Evolutionary conservation across 2,329 filamentous ascomycete species (phyloP).

Genomic region (Microcyclospora pomicola): DNA sequence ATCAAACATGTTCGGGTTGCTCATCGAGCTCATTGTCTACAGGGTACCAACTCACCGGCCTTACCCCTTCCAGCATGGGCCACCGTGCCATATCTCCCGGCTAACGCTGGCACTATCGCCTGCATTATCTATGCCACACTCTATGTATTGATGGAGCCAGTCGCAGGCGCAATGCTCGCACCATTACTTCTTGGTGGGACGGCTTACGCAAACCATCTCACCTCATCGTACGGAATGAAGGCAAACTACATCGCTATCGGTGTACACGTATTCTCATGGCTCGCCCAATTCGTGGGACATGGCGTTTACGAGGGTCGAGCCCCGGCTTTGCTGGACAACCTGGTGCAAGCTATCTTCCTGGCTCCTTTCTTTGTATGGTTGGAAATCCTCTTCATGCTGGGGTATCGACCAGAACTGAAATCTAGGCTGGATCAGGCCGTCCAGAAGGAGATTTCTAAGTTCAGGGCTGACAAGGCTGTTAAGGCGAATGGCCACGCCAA

Average conservation of each 20-base stretch:
- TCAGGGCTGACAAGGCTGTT: constrained; percentile 41
- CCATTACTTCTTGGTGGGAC: constrained; percentile 63
- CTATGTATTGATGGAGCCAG: constrained; percentile 86
- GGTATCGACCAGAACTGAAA: constrained; percentile 81
- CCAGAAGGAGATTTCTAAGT: constrained; percentile 61
- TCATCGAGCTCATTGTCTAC: not conserved
- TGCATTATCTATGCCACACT: constrained; percentile 56
- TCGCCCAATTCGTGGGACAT: constrained; percentile 84
- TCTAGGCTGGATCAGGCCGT: constrained; percentile 65
- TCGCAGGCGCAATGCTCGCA: constrained; percentile 67
- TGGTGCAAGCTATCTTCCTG: constrained; percentile 81
- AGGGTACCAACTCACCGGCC: constrained; percentile 45
- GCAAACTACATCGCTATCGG: constrained; percentile 53
- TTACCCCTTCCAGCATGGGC: constrained; percentile 41
- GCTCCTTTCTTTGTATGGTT: constrained; percentile 97
- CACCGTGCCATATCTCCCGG: constrained; percentile 42
- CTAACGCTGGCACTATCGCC: constrained; percentile 45
- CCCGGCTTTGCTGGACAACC: constrained; percentile 78
- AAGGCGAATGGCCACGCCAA: too few species aligned
- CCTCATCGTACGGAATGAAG: constrained; percentile 45
- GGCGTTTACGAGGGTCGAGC: constrained; percentile 77
- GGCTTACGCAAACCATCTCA: constrained; percentile 62
- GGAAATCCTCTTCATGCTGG: constrained; percentile 77
- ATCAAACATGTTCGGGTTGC: not conserved
- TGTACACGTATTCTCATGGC: constrained; percentile 63